Base-by-base conservation (phyloP, 768 basidiomycete species). In the Lactifluus hygrophoroides region DNA sequence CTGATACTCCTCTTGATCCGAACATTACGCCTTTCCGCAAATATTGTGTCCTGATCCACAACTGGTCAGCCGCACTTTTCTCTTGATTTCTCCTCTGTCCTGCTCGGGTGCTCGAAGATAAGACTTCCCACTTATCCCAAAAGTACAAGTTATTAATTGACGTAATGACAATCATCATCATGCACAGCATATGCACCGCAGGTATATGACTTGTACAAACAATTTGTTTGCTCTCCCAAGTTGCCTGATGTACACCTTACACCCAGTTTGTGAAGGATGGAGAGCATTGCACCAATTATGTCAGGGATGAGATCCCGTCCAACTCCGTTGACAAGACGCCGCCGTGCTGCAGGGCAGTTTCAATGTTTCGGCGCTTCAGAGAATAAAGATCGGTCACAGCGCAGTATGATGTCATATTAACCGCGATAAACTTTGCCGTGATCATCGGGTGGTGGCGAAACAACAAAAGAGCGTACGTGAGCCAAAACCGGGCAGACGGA, bases 11-110 rank as follows among this genome's bases (percentile, higher is more conserved):
- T 34, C 5, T 28, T 55, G 54, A 47, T 55, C 54, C 54, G 54
- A 56, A 49, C 46, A 21, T 49, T 56, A 23, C 54, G 54, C 54
- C 54, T 40, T 48, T 5, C 54, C 28, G 9, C n/a, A 43, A 30
- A 23, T 21, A 21, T 43, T 7, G 19, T 19, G n/a, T 53, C 28
- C 38, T 28, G 25, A 30, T 10, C 50, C 50, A 51, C 23, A n/a
- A 7, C 28, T 17, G 50, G 37, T 48, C 40, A 19, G n/a, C n/a
- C 40, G 19, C 40, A 25, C 16, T 45, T 23, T 5, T 17, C 6
- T 13, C 45, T 27, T n/a, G n/a, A n/a, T 17, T 30, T 48, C 17
- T 28, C 17, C 0, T 44, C n/a, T n/a, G n/a, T n/a, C n/a, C n/a
- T n/a, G n/a, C n/a, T n/a, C n/a, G n/a, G n/a, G n/a, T n/a, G n/a